A percentile compares a stretch with the other conserved stretches of the same genome.
Evolutionary conservation across 2,329 filamentous ascomycete species (phyloP).

Genomic region (Hawksworthiomyces lignivorus): DNA sequence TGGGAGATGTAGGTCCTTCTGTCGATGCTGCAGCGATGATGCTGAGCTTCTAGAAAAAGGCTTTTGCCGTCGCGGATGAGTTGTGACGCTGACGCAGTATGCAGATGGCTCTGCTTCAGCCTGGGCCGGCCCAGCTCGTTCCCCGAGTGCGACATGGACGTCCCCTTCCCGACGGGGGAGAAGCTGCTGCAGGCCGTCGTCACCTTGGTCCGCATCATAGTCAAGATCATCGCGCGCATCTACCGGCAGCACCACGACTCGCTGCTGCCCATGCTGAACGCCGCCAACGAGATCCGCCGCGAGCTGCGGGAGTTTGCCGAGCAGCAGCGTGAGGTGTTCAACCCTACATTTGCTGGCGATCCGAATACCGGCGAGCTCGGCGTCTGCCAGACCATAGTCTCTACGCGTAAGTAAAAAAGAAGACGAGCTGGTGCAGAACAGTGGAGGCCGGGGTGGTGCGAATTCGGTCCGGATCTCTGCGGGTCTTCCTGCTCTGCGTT

Average conservation of each 20-base stretch:
- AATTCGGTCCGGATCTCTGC: too few relatives aligned
- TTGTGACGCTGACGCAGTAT: background rate
- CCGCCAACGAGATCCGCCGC: constrained; percentile 13
- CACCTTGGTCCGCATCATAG: constrained; percentile 12
- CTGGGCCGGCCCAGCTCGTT: constrained; percentile 14
- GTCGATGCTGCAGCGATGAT: too few relatives aligned
- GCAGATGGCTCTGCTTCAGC: constrained; percentile 14
- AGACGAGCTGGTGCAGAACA: background rate
- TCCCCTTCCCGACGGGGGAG: constrained; percentile 14
- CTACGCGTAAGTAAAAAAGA: constrained; percentile 7
- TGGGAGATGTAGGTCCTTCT: constrained; percentile 13
- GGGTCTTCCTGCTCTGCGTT: too few relatives aligned
- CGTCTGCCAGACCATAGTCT: constrained; percentile 15
- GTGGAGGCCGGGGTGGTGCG: too few relatives aligned
- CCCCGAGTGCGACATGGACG: constrained; percentile 13
- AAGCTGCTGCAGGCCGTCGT: constrained; percentile 12
- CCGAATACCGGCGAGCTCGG: constrained; percentile 10
- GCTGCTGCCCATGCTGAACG: constrained; percentile 14
- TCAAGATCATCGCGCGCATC: constrained; percentile 12
- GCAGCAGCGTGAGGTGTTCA: constrained; percentile 9
- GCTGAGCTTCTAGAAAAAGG: too few relatives aligned
- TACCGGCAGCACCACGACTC: constrained; percentile 15
- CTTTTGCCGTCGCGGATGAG: too few relatives aligned
- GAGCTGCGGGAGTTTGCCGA: constrained; percentile 14
- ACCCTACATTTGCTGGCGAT: constrained; percentile 10